Base-by-base conservation (phyloP, 441 rosid genomes). In the Adansonia grandidieri region DNA sequence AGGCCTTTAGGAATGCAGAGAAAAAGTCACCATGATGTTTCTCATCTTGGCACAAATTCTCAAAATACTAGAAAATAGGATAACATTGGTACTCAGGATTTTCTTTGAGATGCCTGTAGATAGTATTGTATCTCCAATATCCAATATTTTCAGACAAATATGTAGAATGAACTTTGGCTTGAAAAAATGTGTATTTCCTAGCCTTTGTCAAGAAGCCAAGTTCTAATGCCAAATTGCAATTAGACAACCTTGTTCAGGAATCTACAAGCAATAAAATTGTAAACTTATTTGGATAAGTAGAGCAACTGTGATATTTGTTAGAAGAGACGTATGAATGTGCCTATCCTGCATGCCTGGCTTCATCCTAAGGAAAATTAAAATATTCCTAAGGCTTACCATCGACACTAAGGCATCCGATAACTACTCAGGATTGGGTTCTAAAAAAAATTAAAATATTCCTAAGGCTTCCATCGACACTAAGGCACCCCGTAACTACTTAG, bases 291-390 rank as follows among this genome's bases (percentile, higher is more conserved):
- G 20, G 10, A 66, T 2, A 28, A 7, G 20, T 13, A 20, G 10
- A 58, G 20, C 62, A 47, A 37, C 50, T 62, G 64, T 50, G 65
- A 69, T 6, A 1, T 42, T 8, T 32, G 2, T 11, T 71, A 2
- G 56, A 0, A 13, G 17, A 19, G 6, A 57, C 10, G 1, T 6
- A 64, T 15, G 15, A 48, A 60, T 11, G 19, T 22, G 15, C 86
- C 79, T 90, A 95, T 98, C 99, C 98, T 1, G 98, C 99, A 87
- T 96, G 99, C 85, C 99, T 92, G 76, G 99, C 99, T 88, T 96
- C 98, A 84, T 96, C 99, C 83, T 98, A 32, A 32, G 37, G 1
- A 32, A 2, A 32, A 32, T 32, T 32, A 32, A 32, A 32, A 32
- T 32, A 32, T 32, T 3, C 37, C 37, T 32, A 32, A 32, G 4